Evolutionary conservation across 345 rosid genomes (phyloP).

Genomic region (Arabidopsis thaliana): TAIR10.1 NC_003075.7:1057501-1058000

Average conservation of each 20-base stretch:
- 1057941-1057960: constrained; percentile 16
- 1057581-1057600: constrained; percentile 72
- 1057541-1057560: constrained; percentile 77
- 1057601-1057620: constrained; percentile 77
- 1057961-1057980: constrained; percentile 11
- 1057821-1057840: constrained; percentile 31
- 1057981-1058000: constrained; percentile 2
- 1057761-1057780: constrained; percentile 61
- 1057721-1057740: constrained; percentile 71
- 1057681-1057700: constrained; percentile 15
- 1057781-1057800: constrained; percentile 46
- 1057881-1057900: constrained; percentile 1
- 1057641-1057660: constrained; percentile 1
- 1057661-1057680: not conserved
- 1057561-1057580: constrained; percentile 97
- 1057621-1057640: constrained; percentile 51
- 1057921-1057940: constrained; percentile 16
- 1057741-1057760: constrained; percentile 78
- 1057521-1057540: constrained; percentile 80
- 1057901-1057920: constrained; percentile 21
- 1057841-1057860: constrained; percentile 36
- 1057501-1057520: constrained; percentile 75
- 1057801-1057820: constrained; percentile 50
- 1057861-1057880: constrained; percentile 28
- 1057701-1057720: constrained; percentile 75